Evolutionary conservation across 345 rosid genomes (phyloP).

Genomic region (Salix exigua): DNA sequence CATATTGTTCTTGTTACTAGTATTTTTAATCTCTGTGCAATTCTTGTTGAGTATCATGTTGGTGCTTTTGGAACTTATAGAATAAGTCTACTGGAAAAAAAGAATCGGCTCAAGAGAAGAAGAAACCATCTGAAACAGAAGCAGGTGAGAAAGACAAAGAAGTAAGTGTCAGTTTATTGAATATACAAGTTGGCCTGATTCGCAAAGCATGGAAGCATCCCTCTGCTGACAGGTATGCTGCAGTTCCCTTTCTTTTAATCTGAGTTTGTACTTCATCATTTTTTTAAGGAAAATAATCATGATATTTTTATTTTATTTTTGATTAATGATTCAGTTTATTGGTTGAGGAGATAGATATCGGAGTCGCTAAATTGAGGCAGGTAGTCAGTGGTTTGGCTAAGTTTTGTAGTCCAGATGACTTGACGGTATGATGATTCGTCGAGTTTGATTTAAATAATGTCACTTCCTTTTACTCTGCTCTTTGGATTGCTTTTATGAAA

Average conservation of each 20-base stretch:
- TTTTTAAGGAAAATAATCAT: neutral
- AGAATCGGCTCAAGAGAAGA: slow-evolving; percentile 58
- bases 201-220: slow-evolving; percentile 97
- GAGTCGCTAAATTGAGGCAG: slow-evolving; percentile 81
- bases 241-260: slow-evolving; percentile 13
- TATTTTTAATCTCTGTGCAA: too few relatives aligned
- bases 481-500: neutral
- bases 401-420: slow-evolving; percentile 71
- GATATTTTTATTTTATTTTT: slow-evolving; percentile 3
- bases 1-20: too few relatives aligned
- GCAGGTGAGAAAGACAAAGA: slow-evolving; percentile 65
- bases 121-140: slow-evolving; percentile 52
- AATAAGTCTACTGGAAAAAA: slow-evolving; percentile 45
- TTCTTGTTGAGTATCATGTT: slow-evolving; percentile 1
- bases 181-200: slow-evolving; percentile 81
- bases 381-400: slow-evolving; percentile 99
- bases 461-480: neutral
- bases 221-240: slow-evolving; percentile 86
- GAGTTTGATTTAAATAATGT: slow-evolving; percentile 1
- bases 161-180: slow-evolving; percentile 80
- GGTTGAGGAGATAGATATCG: slow-evolving; percentile 95
- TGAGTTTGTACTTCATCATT: neutral
- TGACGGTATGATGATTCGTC: slow-evolving; percentile 49
- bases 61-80: slow-evolving; percentile 26
- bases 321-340: slow-evolving; percentile 58